A percentile compares a stretch with the other conserved stretches of the same genome.
Conservation (phyloP, 768 basidiomycete species). For the Kwoniella mangroviensis region DNA sequence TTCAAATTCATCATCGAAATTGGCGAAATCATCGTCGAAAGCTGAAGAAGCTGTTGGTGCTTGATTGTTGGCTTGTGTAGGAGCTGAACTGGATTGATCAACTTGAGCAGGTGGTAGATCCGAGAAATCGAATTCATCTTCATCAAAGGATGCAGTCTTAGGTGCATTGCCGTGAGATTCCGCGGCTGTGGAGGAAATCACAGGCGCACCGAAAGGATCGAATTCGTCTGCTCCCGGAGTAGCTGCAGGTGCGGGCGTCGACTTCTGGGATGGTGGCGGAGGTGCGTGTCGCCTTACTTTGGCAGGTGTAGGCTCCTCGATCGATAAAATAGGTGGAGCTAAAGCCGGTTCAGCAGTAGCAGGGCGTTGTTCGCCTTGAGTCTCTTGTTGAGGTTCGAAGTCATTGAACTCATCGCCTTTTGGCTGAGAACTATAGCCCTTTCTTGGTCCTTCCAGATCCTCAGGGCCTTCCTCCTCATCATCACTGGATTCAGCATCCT, state of each 20-base stretch:
- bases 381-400: background rate
- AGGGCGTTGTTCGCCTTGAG: background rate
- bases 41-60: conserved; percentile 10
- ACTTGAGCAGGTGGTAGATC: conserved; percentile 51
- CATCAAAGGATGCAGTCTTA: conserved; percentile 44
- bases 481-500: conserved; percentile 35
- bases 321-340: conserved; percentile 26
- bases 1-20: conserved; percentile 58
- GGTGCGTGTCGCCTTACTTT: conserved; percentile 43
- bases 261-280: conserved; percentile 39
- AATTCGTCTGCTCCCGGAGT: conserved; percentile 32
- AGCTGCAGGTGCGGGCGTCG: conserved; percentile 6
- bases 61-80: background rate
- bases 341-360: conserved; percentile 4
- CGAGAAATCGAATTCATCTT: conserved; percentile 55
- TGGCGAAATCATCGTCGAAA: conserved; percentile 57
- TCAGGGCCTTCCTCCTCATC: conserved; percentile 58
- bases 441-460: conserved; percentile 53
- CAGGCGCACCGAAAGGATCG: conserved; percentile 44
- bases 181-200: conserved; percentile 8
- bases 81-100: conserved; percentile 17
- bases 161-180: conserved; percentile 23
- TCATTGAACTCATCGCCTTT: conserved; percentile 15
- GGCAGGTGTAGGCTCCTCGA: conserved; percentile 12
- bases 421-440: conserved; percentile 2